Base-by-base conservation (phyloP, 1,139 yeast species). In the Magnusiomyces sp. region DNA sequence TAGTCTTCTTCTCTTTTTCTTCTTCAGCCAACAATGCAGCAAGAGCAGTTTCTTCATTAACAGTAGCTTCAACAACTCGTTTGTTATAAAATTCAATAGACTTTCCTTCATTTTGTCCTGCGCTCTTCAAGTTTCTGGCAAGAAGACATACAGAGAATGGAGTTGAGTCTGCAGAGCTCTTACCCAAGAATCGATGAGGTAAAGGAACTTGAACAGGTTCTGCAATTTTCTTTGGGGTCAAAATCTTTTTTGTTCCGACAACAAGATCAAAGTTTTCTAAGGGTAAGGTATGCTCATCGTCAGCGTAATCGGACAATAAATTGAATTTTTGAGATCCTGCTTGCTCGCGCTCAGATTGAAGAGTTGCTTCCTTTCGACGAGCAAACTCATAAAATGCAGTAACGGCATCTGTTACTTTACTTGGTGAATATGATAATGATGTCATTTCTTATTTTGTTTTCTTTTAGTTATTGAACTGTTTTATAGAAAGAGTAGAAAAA, bases 191-290 rank as follows among this genome's bases (percentile, higher is more conserved):
- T 5, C 83, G 66, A 60, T 81, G 73, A 46, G 81, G 71, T 46
- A 84, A 63, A 16, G 58, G 58, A 50, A 90, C 74, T 49, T 78
- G 65, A 62, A 79, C 81, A 43, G 95, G 94, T 69, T 89, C 89
- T 62, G 88, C 77, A 52, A 74, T 73, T 56, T 83, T 81, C 60
- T 79, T 76, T 44, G 78, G 70, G 5, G 83, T 68, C 60, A 80
- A 77, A 58, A 76, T 83, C 62, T 82, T 81, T 62, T 79, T 80
- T 57, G 80, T 72, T 43, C 81, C 78, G 55, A 89, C 68, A 58
- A 80, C 83, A 51, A 88, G 69, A 57, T 73, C 80, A 58, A 71
- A 50, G 14, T 60, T 51, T 40, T 64, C 59, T 16, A 61, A 54
- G 16, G 74, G 71, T 5, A 46, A 40, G 6, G 47, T 47, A 10